A percentile compares a stretch with the other conserved stretches of the same genome.
phyloP scores from a whole-genome alignment of 2,329 filamentous ascomycete genomes.

The Cladobotryum mycophilum region DNA sequence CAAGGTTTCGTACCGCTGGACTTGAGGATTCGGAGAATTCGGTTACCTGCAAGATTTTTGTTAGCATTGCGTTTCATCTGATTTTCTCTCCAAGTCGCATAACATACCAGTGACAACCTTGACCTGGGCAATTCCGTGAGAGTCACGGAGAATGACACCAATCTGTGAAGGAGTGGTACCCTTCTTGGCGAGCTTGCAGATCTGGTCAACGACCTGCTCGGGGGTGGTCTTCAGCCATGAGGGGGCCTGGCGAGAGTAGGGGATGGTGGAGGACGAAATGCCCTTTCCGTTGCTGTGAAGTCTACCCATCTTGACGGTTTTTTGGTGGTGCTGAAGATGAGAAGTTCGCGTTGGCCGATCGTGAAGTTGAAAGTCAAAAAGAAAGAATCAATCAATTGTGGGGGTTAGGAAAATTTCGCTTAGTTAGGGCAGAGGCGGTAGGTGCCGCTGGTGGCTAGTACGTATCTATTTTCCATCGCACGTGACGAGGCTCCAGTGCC shows the following conservation, averaged over 20 bases:
- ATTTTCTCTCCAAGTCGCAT: not conserved
- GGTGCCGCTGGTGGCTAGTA: conserved; percentile 9
- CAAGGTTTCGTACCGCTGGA: conserved; percentile 73
- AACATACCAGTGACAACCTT: conserved; percentile 89
- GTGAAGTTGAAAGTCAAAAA: conserved; percentile 20
- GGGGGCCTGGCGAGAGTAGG: conserved; percentile 89
- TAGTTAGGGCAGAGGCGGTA: conserved; percentile 38
- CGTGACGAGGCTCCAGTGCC: conserved; percentile 1
- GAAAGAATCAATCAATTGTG: conserved; percentile 24
- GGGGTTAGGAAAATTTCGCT: conserved; percentile 38
- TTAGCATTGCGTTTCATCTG: conserved; percentile 27
- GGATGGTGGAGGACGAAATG: conserved; percentile 90
- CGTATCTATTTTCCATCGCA: not conserved
- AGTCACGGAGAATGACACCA: conserved; percentile 96
- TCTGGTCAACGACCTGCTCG: conserved; percentile 97
- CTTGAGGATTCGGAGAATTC: conserved; percentile 99
- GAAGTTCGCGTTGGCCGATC: conserved; percentile 22
- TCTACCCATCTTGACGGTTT: conserved; percentile 73
- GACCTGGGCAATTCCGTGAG: conserved; percentile 96
- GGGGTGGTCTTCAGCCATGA: conserved; percentile 99
- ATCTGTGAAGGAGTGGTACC: conserved; percentile 98
- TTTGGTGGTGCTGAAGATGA: conserved; percentile 32
- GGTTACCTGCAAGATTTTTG: conserved; percentile 68
- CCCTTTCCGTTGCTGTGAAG: conserved; percentile 99
- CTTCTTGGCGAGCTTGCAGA: conserved; percentile 98